Conservation (phyloP, 495 filamentous ascomycete genomes). For the Penicillium robsamsonii region DNA sequence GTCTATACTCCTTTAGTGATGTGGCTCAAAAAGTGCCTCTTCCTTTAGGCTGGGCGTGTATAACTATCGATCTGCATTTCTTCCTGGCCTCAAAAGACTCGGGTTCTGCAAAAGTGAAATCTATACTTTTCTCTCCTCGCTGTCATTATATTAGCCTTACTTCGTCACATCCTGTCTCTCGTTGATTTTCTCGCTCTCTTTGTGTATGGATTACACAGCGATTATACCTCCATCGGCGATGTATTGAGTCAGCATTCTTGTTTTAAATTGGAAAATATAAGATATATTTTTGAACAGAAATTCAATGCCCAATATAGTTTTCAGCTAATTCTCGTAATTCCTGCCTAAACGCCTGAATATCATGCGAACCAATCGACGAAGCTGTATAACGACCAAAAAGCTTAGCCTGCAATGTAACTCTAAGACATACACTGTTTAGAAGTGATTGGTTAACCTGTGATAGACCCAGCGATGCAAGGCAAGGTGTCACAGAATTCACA, state of each 20-base stretch:
- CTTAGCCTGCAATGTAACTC: slow-evolving; percentile 3
- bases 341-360: background rate
- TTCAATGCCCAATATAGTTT: background rate
- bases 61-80: slow-evolving; percentile 19
- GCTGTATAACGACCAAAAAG: background rate
- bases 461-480: background rate
- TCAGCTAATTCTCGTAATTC: background rate
- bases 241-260: slow-evolving; percentile 3
- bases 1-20: slow-evolving; percentile 8
- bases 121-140: background rate
- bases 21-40: slow-evolving; percentile 6
- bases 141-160: background rate
- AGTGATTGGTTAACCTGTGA: background rate
- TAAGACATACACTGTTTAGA: background rate
- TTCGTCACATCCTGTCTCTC: background rate
- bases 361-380: background rate
- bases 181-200: background rate
- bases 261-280: background rate
- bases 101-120: background rate
- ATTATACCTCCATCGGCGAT: slow-evolving; percentile 22
- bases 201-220: slow-evolving; percentile 12
- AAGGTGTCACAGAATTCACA: background rate
- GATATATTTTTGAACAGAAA: background rate
- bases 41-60: slow-evolving; percentile 14
- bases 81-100: background rate